phyloP scores from a whole-genome alignment of 306 rosid genomes.

The Citrullus colocynthis region DNA sequence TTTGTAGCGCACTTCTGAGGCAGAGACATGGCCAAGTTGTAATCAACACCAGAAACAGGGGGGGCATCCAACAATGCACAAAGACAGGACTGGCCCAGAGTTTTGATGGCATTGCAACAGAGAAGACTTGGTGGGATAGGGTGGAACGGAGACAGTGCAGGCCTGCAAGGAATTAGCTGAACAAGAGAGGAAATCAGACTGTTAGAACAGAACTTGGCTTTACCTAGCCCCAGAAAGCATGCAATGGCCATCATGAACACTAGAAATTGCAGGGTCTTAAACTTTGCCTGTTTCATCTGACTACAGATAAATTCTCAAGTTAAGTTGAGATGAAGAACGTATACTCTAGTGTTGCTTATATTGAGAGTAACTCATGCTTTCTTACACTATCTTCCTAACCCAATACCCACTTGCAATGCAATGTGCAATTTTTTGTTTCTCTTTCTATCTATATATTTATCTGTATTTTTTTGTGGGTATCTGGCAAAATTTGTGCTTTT shows the following conservation, averaged over 20 bases:
- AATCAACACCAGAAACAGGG: slow-evolving; percentile 67
- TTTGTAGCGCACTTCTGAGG: slow-evolving; percentile 50
- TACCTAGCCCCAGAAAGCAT: slow-evolving; percentile 24
- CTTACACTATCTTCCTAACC: slow-evolving; percentile 35
- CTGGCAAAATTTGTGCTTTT: not conserved
- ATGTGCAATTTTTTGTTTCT: slow-evolving; percentile 11
- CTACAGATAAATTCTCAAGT: not conserved
- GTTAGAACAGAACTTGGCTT: slow-evolving; percentile 36
- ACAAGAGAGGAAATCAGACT: slow-evolving; percentile 68
- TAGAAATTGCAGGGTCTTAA: slow-evolving; percentile 27
- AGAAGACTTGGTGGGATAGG: slow-evolving; percentile 52
- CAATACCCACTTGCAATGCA: slow-evolving; percentile 25
- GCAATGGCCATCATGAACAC: slow-evolving; percentile 14
- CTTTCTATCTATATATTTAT: not conserved
- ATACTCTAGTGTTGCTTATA: not conserved
- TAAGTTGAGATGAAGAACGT: not conserved
- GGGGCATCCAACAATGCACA: slow-evolving; percentile 73
- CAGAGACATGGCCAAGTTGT: slow-evolving; percentile 60
- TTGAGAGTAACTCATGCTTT: slow-evolving; percentile 17
- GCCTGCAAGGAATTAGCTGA: slow-evolving; percentile 81
- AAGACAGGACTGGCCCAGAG: slow-evolving; percentile 68
- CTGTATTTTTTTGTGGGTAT: not conserved
- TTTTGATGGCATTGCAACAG: slow-evolving; percentile 63
- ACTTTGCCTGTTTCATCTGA: slow-evolving; percentile 1
- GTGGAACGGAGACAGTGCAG: slow-evolving; percentile 64